Percentiles rank a stretch among this genome's conserved stretches.
Conservation (phyloP, 441 rosid species). For the Pelargonium australe region DNA sequence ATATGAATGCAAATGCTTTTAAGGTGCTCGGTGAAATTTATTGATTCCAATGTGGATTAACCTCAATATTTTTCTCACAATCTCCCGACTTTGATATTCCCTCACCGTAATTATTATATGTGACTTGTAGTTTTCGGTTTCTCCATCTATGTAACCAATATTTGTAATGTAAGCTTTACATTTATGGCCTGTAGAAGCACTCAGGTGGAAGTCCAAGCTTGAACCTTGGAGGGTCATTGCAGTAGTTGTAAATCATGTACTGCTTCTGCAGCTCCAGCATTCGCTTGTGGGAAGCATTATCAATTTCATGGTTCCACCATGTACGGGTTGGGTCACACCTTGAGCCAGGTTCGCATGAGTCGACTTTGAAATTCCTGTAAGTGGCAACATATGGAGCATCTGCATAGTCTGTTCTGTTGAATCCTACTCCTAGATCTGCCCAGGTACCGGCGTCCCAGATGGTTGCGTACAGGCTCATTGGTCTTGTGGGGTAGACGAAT, state of each 20-base stretch:
- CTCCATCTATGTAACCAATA: no score
- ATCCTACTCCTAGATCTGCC: slow-evolving; percentile 4
- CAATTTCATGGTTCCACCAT: slow-evolving; percentile 6
- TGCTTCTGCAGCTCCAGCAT: neutral
- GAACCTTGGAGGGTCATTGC: neutral
- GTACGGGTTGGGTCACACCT: neutral
- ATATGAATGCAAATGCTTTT: no score
- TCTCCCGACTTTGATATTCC: no score
- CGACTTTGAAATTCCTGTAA: slow-evolving; percentile 6
- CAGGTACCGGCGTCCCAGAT: slow-evolving; percentile 7
- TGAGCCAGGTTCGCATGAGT: slow-evolving; percentile 1
- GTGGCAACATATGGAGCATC: slow-evolving; percentile 3
- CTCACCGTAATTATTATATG: no score
- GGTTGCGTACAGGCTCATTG: slow-evolving; percentile 8
- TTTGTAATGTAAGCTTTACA: no score
- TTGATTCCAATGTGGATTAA: no score
- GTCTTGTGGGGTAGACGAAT: slow-evolving; percentile 3
- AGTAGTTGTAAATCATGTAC: slow-evolving; percentile 9
- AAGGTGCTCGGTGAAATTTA: no score
- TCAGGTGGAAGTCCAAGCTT: neutral
- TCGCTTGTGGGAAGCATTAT: neutral
- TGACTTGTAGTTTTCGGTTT: no score
- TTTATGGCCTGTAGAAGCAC: neutral
- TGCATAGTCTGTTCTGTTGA: slow-evolving; percentile 1
- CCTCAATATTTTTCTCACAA: no score